These are phyloP conservation scores for Hanseniaspora lindneri DNA, from an alignment of 805 yeast genomes.

Conservation along the genomic window DNA sequence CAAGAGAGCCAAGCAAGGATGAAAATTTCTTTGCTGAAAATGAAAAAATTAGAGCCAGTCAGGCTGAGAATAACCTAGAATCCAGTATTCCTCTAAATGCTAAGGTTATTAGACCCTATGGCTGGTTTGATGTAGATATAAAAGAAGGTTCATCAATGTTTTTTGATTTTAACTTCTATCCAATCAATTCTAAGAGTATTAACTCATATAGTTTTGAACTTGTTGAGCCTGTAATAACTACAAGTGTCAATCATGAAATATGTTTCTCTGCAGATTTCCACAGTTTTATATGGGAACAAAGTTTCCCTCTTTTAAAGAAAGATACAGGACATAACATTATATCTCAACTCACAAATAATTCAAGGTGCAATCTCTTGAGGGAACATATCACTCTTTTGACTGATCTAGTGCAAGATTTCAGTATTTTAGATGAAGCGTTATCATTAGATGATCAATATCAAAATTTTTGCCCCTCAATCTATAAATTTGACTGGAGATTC, in stretches of 20 bases:
- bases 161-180: slow-evolving; percentile 39
- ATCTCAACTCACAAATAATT: slow-evolving; percentile 38
- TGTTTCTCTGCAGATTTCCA: slow-evolving; percentile 53
- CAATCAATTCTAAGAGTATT: slow-evolving; percentile 45
- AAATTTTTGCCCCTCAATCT: slow-evolving; percentile 44
- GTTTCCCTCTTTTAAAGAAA: slow-evolving; percentile 76
- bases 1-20: slow-evolving; percentile 76
- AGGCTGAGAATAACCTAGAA: slow-evolving; percentile 26
- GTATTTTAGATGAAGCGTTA: slow-evolving; percentile 33
- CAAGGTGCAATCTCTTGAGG: slow-evolving; percentile 54
- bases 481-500: slow-evolving; percentile 40
- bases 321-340: slow-evolving; percentile 62
- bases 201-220: slow-evolving; percentile 39
- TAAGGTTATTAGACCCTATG: slow-evolving; percentile 48
- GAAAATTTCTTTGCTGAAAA: slow-evolving; percentile 26
- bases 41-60: slow-evolving; percentile 26
- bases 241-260: slow-evolving; percentile 84
- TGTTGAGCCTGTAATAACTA: slow-evolving; percentile 47
- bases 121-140: slow-evolving; percentile 76
- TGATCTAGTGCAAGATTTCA: slow-evolving; percentile 68
- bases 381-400: slow-evolving; percentile 69
- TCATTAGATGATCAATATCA: slow-evolving; percentile 39
- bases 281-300: slow-evolving; percentile 41
- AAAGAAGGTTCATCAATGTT: slow-evolving; percentile 41
- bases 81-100: background rate